Evolutionary conservation across 2,329 filamentous ascomycete genomes (phyloP).

Genomic region (Talaromyces sp.): DNA sequence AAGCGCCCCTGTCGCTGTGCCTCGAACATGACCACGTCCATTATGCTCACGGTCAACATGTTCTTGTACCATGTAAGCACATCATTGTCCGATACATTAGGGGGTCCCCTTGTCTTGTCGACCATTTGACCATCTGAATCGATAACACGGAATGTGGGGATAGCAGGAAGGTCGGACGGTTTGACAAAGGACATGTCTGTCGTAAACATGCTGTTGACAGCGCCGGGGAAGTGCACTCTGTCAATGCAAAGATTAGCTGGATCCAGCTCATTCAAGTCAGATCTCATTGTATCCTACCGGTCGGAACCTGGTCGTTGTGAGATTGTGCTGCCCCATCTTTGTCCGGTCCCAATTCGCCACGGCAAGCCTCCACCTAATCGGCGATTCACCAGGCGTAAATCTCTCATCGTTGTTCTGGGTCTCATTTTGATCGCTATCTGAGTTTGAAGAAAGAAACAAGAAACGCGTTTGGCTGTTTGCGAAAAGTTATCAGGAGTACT

Average conservation of each 20-base stretch:
- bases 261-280: neutral
- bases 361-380: conserved; percentile 4
- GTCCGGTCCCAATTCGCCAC: conserved; percentile 14
- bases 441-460: neutral
- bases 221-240: conserved; percentile 80
- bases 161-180: conserved; percentile 70
- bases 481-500: neutral
- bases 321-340: conserved; percentile 57
- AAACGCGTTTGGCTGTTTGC: neutral
- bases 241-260: neutral
- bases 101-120: conserved; percentile 69
- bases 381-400: conserved; percentile 1
- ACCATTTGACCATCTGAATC: conserved; percentile 85
- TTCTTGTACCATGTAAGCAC: conserved; percentile 63
- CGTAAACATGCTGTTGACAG: conserved; percentile 91
- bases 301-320: conserved; percentile 63
- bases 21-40: conserved; percentile 98
- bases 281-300: conserved; percentile 47
- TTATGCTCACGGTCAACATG: conserved; percentile 73
- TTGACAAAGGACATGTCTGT: conserved; percentile 75
- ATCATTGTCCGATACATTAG: conserved; percentile 66
- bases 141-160: conserved; percentile 89
- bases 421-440: neutral
- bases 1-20: conserved; percentile 92
- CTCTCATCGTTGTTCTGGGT: no score